phyloP scores from a whole-genome alignment of 2,329 filamentous ascomycete genomes.

The Chaetomium sp. region DNA sequence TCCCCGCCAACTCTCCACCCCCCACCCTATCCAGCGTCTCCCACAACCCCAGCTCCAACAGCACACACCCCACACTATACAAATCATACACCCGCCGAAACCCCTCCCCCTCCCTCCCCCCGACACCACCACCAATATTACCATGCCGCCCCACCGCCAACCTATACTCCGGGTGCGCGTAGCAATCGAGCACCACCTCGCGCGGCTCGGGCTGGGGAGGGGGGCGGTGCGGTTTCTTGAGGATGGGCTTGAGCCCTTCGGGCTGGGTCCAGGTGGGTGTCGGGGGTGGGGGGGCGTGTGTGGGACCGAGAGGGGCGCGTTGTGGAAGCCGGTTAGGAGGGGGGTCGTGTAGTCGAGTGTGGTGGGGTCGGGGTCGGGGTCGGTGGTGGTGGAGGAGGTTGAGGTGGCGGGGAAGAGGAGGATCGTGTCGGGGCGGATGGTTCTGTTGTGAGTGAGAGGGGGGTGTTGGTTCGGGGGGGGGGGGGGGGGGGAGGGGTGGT shows the following conservation, averaged over 20 bases:
- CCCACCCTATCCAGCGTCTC: constrained; percentile 19
- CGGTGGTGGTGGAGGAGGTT: background rate
- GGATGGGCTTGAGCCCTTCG: constrained; percentile 23
- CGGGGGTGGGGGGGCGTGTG: background rate
- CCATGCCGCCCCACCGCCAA: background rate
- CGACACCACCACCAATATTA: background rate
- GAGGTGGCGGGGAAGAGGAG: constrained; percentile 23
- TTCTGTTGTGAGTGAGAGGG: background rate
- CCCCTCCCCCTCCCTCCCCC: too few relatives aligned
- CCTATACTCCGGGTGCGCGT: constrained; percentile 19
- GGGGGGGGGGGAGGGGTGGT: background rate
- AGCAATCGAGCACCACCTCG: constrained; percentile 18
- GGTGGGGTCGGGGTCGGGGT: constrained; percentile 18
- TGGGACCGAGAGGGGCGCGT: background rate
- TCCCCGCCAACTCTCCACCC: constrained; percentile 13
- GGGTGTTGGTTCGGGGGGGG: background rate
- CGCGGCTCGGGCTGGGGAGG: constrained; percentile 11
- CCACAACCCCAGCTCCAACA: constrained; percentile 26
- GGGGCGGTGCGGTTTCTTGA: constrained; percentile 13
- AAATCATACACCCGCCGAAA: constrained; percentile 15
- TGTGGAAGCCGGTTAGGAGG: constrained; percentile 23
- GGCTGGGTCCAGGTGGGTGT: background rate
- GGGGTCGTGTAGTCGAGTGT: constrained; percentile 17
- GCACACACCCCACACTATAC: constrained; percentile 19
- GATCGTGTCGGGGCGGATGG: constrained; percentile 25